Conservation (phyloP, 1,284 basidiomycete species). For the Fistulinella cinereoalba region DNA sequence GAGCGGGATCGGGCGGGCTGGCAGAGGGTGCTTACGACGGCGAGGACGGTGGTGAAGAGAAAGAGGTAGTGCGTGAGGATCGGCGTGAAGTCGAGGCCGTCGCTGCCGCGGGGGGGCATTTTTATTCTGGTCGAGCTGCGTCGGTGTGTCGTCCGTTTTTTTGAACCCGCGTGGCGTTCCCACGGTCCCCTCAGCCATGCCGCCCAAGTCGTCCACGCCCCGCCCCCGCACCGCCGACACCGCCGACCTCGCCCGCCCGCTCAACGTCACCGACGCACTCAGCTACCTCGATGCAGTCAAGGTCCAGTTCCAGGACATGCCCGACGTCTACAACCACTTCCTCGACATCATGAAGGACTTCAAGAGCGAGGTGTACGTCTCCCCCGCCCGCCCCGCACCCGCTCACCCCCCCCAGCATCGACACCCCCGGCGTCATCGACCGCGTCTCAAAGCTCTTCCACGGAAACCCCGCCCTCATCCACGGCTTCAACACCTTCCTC, state of each 20-base stretch:
- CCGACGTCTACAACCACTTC: conserved; percentile 96
- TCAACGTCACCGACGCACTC: conserved; percentile 91
- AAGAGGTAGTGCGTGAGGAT: conserved; percentile 90
- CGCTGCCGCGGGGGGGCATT: conserved; percentile 54
- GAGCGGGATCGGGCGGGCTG: conserved; percentile 1
- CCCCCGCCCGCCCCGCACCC: background rate
- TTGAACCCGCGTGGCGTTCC: conserved; percentile 6
- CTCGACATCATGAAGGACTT: conserved; percentile 99
- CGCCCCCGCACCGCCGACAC: conserved; percentile 25
- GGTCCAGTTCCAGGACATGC: conserved; percentile 86
- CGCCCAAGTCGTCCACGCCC: conserved; percentile 22
- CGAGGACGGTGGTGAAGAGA: conserved; percentile 80
- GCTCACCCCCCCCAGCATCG: conserved; percentile 64
- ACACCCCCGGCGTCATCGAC: conserved; percentile 98
- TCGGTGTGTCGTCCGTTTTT: conserved; percentile 4
- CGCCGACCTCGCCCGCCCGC: conserved; percentile 41
- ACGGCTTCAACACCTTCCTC: conserved; percentile 99
- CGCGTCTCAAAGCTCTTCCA: conserved; percentile 95
- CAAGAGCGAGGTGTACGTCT: conserved; percentile 86
- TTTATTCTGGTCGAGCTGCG: conserved; percentile 5
- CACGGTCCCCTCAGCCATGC: conserved; percentile 10
- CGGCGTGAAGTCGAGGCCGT: conserved; percentile 76
- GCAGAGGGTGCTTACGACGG: conserved; percentile 52
- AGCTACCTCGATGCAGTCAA: conserved; percentile 97
- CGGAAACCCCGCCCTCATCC: conserved; percentile 90